phyloP scores from a whole-genome alignment of 371 early-diverging fungal species.

The Lichtheimia ornata region DNA sequence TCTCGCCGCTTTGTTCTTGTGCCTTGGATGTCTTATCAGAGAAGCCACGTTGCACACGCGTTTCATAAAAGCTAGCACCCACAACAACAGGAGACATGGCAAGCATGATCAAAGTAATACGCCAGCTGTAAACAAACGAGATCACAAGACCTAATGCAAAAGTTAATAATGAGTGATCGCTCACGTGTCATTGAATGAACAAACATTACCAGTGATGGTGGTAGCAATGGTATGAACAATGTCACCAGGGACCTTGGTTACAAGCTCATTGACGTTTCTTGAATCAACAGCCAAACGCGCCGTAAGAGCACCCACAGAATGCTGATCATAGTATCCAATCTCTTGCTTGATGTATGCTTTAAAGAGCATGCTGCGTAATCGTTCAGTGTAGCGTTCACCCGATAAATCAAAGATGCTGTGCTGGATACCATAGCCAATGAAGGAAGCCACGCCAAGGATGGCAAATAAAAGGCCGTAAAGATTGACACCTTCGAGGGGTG shows the following conservation, averaged over 20 bases:
- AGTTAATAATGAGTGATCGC: slow-evolving; percentile 52
- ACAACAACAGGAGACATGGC: slow-evolving; percentile 53
- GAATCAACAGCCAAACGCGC: slow-evolving; percentile 80
- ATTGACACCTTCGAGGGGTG: slow-evolving; percentile 51
- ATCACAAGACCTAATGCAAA: slow-evolving; percentile 33
- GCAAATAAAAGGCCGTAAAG: slow-evolving; percentile 77
- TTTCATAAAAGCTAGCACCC: slow-evolving; percentile 43
- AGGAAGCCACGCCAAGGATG: slow-evolving; percentile 51
- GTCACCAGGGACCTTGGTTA: slow-evolving; percentile 62
- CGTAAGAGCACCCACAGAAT: slow-evolving; percentile 80
- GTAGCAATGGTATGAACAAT: slow-evolving; percentile 47
- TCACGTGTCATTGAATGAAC: slow-evolving; percentile 60
- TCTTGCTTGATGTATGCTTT: slow-evolving; percentile 70
- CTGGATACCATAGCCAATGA: slow-evolving; percentile 38
- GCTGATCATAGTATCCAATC: slow-evolving; percentile 76
- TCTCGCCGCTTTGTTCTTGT: slow-evolving; percentile 68
- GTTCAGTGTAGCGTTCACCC: slow-evolving; percentile 56
- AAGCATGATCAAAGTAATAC: slow-evolving; percentile 58
- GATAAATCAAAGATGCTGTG: slow-evolving; percentile 38
- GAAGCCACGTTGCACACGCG: slow-evolving; percentile 47
- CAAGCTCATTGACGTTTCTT: slow-evolving; percentile 54
- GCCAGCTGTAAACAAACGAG: slow-evolving; percentile 58
- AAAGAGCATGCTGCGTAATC: slow-evolving; percentile 57
- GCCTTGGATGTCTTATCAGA: slow-evolving; percentile 64
- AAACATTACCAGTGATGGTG: slow-evolving; percentile 27